Evolutionary conservation across 2,329 filamentous ascomycete genomes (phyloP).

Genomic region (Rutstroemia sydowiana): DNA sequence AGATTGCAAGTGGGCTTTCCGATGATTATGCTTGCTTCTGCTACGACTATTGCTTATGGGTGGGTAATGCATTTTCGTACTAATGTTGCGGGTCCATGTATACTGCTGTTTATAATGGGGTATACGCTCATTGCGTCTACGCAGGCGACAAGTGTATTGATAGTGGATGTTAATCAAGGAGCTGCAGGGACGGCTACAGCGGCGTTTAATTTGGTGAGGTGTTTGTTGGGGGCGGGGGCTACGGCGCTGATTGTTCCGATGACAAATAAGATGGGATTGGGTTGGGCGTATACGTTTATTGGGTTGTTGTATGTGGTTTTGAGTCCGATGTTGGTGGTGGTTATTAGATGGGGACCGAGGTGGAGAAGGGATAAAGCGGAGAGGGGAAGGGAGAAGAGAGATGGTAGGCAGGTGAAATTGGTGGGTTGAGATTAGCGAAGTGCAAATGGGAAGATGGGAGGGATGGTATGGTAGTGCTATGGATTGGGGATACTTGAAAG

Average conservation of each 20-base stretch:
- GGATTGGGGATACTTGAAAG: no score
- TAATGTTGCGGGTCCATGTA: slow-evolving; percentile 39
- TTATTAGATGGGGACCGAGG: slow-evolving; percentile 37
- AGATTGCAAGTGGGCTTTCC: slow-evolving; percentile 44
- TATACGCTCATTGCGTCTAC: slow-evolving; percentile 46
- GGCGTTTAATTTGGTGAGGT: slow-evolving; percentile 49
- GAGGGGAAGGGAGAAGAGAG: slow-evolving; percentile 15
- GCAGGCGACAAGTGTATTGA: slow-evolving; percentile 42
- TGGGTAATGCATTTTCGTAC: slow-evolving; percentile 41
- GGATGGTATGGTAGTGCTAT: no score
- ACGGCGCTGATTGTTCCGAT: slow-evolving; percentile 46
- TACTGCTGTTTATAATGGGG: slow-evolving; percentile 41
- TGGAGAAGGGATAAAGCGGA: slow-evolving; percentile 35
- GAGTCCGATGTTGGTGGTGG: slow-evolving; percentile 34
- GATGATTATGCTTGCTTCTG: slow-evolving; percentile 42
- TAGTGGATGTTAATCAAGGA: slow-evolving; percentile 49
- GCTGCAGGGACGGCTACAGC: slow-evolving; percentile 47
- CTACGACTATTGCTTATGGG: slow-evolving; percentile 42
- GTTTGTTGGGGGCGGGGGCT: slow-evolving; percentile 45
- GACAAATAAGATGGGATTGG: slow-evolving; percentile 42
- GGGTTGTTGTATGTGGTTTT: slow-evolving; percentile 36
- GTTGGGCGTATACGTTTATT: slow-evolving; percentile 45
- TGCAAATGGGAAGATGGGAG: background rate
- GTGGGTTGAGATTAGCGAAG: background rate
- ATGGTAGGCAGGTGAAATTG: background rate